Percentiles rank a stretch among this genome's conserved stretches.
Evolutionary conservation across 2,329 filamentous ascomycete species (phyloP).

Genomic region (Alternaria triticimaculans): DNA sequence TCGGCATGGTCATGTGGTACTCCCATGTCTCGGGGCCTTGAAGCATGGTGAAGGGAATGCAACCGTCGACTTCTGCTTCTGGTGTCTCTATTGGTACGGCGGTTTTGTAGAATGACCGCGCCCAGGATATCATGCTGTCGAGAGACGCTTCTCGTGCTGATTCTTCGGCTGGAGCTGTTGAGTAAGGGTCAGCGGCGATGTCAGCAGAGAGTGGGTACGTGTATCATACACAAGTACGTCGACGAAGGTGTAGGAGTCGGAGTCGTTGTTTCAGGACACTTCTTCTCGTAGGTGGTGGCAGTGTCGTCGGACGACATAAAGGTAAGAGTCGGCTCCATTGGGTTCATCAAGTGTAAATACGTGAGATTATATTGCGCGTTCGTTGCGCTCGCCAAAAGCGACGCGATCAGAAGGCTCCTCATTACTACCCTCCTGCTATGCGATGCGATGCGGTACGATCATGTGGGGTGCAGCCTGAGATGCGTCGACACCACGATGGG

Average conservation of each 20-base stretch:
- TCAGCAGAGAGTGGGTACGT: too few relatives aligned
- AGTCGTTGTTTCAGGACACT: not conserved
- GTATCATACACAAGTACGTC: not conserved
- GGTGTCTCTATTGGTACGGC: conserved; percentile 36
- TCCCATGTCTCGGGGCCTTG: conserved; percentile 13
- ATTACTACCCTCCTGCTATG: not conserved
- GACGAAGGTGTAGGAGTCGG: conserved; percentile 39
- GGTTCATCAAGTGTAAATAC: conserved; percentile 2
- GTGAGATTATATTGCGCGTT: conserved; percentile 7
- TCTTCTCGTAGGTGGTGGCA: conserved; percentile 11
- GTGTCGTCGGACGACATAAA: conserved; percentile 2
- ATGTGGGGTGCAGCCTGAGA: not conserved
- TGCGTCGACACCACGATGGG: not conserved
- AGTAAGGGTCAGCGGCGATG: not conserved
- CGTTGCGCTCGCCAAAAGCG: not conserved
- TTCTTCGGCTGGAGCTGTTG: not conserved
- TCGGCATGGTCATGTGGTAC: not conserved
- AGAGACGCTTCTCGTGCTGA: not conserved
- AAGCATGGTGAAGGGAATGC: conserved; percentile 6
- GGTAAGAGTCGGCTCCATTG: not conserved
- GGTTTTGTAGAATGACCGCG: not conserved
- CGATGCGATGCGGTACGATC: not conserved
- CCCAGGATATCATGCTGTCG: not conserved
- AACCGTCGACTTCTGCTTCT: not conserved
- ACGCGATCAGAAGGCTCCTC: not conserved